Percentiles rank a stretch among this genome's conserved stretches.
Evolutionary conservation across 306 rosid genomes (phyloP).

Genomic region (Glycine latifolia): DNA sequence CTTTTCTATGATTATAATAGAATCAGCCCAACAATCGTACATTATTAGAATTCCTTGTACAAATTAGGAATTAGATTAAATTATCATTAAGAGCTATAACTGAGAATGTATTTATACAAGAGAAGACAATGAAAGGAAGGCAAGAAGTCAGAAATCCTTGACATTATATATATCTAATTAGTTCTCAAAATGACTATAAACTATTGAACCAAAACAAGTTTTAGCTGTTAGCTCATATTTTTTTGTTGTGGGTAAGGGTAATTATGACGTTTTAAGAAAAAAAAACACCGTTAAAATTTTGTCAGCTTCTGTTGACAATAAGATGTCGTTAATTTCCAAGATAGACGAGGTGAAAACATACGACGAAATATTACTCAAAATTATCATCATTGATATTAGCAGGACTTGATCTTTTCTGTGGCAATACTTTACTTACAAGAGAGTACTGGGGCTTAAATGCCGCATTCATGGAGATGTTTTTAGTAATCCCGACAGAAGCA

Average conservation of each 20-base stretch:
- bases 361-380: slow-evolving; percentile 39
- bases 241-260: not conserved
- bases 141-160: too few species aligned
- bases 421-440: slow-evolving; percentile 59
- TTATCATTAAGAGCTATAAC: too few species aligned
- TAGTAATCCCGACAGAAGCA: slow-evolving; percentile 46
- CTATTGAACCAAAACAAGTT: not conserved
- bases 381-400: slow-evolving; percentile 47
- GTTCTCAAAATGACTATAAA: too few species aligned
- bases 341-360: slow-evolving; percentile 7
- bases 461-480: slow-evolving; percentile 48
- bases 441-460: slow-evolving; percentile 49
- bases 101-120: too few species aligned
- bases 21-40: too few species aligned
- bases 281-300: not conserved
- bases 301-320: not conserved
- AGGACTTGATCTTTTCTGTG: slow-evolving; percentile 75
- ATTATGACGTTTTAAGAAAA: not conserved
- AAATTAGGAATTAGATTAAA: too few species aligned
- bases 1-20: too few species aligned
- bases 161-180: too few species aligned
- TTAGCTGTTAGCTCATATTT: not conserved
- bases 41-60: too few species aligned
- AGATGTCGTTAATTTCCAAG: not conserved
- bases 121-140: too few species aligned